These are phyloP conservation scores for Asterella californica DNA, from an alignment of 225 moss, liverwort and hornwort species.

Conservation along the genomic window DNA sequence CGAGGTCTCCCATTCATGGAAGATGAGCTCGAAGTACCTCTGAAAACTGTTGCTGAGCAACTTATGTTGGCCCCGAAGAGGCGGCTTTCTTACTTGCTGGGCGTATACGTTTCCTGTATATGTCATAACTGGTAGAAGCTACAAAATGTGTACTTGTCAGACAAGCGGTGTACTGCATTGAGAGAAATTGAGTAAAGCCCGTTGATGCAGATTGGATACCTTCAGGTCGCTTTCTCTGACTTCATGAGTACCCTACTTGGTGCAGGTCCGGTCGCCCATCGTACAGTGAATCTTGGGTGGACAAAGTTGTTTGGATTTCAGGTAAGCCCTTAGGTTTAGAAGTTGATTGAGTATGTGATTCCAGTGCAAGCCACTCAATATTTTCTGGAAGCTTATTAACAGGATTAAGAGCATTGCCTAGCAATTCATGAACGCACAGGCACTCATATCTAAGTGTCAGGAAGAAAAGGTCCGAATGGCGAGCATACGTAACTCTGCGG, in stretches of 20 bases:
- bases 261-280: slow-evolving; percentile 79
- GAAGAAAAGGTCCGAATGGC: no score
- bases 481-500: no score
- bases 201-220: neutral
- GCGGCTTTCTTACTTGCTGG: no score
- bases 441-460: neutral
- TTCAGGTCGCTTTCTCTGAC: neutral
- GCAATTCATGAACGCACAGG: neutral
- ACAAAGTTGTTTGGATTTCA: slow-evolving; percentile 53
- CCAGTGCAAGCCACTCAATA: neutral
- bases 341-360: neutral
- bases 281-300: slow-evolving; percentile 24
- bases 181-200: neutral
- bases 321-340: slow-evolving; percentile 34
- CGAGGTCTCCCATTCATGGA: no score
- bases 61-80: no score
- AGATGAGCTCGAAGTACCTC: no score
- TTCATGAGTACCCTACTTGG: neutral
- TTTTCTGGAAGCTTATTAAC: neutral
- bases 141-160: no score
- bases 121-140: no score
- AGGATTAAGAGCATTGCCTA: neutral
- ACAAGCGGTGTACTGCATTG: neutral
- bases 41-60: no score
- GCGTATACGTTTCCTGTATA: no score